Percentiles rank a stretch among this genome's conserved stretches.
These are phyloP conservation scores for Monascus purpureus DNA, from an alignment of 495 filamentous ascomycete species.

Conservation along the genomic window DNA sequence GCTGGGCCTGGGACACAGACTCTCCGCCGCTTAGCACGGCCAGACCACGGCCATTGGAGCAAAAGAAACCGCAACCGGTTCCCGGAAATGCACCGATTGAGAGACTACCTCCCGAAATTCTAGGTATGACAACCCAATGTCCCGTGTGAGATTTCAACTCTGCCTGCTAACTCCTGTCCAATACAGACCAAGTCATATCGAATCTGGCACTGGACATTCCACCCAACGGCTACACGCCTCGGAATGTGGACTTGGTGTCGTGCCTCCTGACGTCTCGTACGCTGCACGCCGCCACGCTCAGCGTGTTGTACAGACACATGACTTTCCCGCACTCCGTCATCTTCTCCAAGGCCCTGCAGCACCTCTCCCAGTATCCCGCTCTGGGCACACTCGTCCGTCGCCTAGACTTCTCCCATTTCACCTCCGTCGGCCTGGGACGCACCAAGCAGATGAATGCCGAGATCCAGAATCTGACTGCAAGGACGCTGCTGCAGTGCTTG, in stretches of 20 bases:
- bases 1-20: constrained; percentile 41
- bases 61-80: constrained; percentile 13
- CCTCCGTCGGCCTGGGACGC: constrained; percentile 65
- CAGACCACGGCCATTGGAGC: constrained; percentile 11
- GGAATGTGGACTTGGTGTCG: constrained; percentile 72
- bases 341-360: constrained; percentile 71
- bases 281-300: constrained; percentile 61
- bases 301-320: constrained; percentile 68
- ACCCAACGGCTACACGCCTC: constrained; percentile 60
- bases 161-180: too few relatives aligned
- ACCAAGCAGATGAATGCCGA: constrained; percentile 67
- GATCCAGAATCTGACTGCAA: constrained; percentile 68
- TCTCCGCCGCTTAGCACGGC: constrained; percentile 15
- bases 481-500: constrained; percentile 61
- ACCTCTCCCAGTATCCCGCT: constrained; percentile 51
- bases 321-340: constrained; percentile 78
- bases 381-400: constrained; percentile 69
- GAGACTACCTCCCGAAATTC: constrained; percentile 53
- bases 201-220: constrained; percentile 62
- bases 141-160: too few relatives aligned
- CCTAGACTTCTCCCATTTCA: constrained; percentile 81
- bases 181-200: constrained; percentile 59
- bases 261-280: constrained; percentile 63
- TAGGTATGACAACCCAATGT: constrained; percentile 40
- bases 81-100: constrained; percentile 34